These are phyloP conservation scores for Neopestalotiopsis sp. DNA, from an alignment of 2,329 filamentous ascomycete species.

Conservation along the genomic window DNA sequence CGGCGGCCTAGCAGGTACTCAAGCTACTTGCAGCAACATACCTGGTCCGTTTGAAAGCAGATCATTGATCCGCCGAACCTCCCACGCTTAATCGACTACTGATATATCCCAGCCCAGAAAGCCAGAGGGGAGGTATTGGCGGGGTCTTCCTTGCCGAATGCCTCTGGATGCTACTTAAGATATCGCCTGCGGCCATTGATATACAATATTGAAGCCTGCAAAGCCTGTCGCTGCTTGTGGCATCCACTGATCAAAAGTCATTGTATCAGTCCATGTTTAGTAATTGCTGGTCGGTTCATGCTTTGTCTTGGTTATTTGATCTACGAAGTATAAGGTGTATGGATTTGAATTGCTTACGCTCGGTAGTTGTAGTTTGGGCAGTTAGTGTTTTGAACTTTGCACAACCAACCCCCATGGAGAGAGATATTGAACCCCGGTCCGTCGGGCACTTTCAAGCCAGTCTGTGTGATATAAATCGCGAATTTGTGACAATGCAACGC, in stretches of 20 bases:
- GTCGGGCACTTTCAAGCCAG: not conserved
- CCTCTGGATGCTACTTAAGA: not conserved
- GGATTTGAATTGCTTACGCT: too few relatives aligned
- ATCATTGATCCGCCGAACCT: not conserved
- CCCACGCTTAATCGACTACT: not conserved
- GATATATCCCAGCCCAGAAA: too few relatives aligned
- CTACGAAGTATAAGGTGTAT: not conserved
- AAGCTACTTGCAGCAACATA: not conserved
- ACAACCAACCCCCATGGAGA: not conserved
- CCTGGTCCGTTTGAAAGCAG: not conserved
- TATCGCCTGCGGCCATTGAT: not conserved
- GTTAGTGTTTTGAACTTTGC: not conserved
- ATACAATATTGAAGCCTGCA: not conserved
- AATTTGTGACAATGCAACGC: not conserved
- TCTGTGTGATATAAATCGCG: not conserved
- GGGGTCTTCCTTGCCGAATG: slow-evolving; percentile 7
- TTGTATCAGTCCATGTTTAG: not conserved
- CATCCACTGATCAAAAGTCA: not conserved
- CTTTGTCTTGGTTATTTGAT: too few relatives aligned
- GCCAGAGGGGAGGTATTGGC: not conserved
- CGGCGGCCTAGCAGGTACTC: not conserved
- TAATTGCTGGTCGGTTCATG: not conserved
- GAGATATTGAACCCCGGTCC: not conserved
- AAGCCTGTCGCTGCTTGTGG: not conserved
- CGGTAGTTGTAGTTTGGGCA: too few relatives aligned